Percentiles rank a stretch among this genome's conserved stretches.
phyloP scores from a whole-genome alignment of 768 basidiomycete genomes.

The Boletus insuetus region DNA sequence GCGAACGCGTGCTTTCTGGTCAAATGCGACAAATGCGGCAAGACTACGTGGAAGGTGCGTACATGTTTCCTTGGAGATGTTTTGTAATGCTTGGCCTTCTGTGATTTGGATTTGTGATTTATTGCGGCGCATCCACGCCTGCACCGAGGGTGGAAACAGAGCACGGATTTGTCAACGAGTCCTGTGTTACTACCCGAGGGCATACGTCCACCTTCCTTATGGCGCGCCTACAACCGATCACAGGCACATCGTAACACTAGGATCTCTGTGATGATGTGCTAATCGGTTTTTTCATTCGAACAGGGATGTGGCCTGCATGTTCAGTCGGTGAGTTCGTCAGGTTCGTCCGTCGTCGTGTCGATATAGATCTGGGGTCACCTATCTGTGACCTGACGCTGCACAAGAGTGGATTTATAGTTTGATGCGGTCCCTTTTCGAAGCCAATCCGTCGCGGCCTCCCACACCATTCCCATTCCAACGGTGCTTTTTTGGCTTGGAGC shows the following conservation, averaged over 20 bases:
- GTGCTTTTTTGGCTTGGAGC: conserved; percentile 5
- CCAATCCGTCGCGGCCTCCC: conserved; percentile 29
- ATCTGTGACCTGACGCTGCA: conserved; percentile 3
- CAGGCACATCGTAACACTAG: not conserved
- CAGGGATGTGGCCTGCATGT: conserved; percentile 74
- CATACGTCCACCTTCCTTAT: conserved; percentile 15
- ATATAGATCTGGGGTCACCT: conserved; percentile 16
- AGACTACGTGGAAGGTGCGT: conserved; percentile 70
- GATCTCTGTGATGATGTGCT: conserved; percentile 4
- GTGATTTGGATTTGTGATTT: conserved; percentile 5
- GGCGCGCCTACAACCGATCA: conserved; percentile 2
- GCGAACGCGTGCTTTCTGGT: conserved; percentile 56
- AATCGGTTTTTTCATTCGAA: conserved; percentile 1
- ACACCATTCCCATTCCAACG: conserved; percentile 19
- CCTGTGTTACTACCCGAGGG: conserved; percentile 9
- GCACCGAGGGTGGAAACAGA: conserved; percentile 14
- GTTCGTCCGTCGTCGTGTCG: conserved; percentile 11
- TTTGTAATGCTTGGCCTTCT: conserved; percentile 13
- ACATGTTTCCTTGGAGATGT: conserved; percentile 27
- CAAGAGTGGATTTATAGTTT: conserved; percentile 25
- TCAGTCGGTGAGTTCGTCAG: conserved; percentile 50
- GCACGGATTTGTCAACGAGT: conserved; percentile 6
- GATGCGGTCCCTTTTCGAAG: conserved; percentile 37
- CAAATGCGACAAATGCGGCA: conserved; percentile 59
- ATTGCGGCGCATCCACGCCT: conserved; percentile 17